Evolutionary conservation across 345 rosid genomes (phyloP).

Genomic region (Eucalyptus camaldulensis): DNA sequence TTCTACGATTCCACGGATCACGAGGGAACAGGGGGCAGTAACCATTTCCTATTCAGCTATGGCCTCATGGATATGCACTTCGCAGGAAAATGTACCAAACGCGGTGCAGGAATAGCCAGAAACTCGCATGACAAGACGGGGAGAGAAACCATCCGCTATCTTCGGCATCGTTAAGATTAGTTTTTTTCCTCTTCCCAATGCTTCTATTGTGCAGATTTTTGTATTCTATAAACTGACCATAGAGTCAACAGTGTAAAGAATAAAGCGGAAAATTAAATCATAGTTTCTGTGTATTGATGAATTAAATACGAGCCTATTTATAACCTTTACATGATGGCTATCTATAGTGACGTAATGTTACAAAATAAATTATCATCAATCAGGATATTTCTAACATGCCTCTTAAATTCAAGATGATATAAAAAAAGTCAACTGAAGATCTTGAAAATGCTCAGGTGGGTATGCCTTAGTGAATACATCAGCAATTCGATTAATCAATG

Average conservation of each 20-base stretch:
- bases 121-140: neutral
- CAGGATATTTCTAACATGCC: neutral
- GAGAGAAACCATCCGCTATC: neutral
- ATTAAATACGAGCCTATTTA: neutral
- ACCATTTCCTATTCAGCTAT: neutral
- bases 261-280: neutral
- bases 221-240: neutral
- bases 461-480: too few relatives aligned
- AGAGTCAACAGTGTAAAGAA: neutral
- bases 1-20: conserved; percentile 47
- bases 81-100: neutral
- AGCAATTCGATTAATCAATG: too few relatives aligned
- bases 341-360: neutral
- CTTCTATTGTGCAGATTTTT: neutral
- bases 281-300: neutral
- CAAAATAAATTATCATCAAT: neutral
- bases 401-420: neutral
- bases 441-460: neutral
- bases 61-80: neutral
- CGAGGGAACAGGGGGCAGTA: conserved; percentile 5
- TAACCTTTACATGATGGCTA: too few relatives aligned
- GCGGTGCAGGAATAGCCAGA: neutral
- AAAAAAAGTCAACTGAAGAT: neutral
- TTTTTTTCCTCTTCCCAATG: neutral
- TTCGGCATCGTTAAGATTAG: neutral